phyloP scores from a whole-genome alignment of 2,329 filamentous ascomycete genomes.

The Dactylellina cionopaga region DNA sequence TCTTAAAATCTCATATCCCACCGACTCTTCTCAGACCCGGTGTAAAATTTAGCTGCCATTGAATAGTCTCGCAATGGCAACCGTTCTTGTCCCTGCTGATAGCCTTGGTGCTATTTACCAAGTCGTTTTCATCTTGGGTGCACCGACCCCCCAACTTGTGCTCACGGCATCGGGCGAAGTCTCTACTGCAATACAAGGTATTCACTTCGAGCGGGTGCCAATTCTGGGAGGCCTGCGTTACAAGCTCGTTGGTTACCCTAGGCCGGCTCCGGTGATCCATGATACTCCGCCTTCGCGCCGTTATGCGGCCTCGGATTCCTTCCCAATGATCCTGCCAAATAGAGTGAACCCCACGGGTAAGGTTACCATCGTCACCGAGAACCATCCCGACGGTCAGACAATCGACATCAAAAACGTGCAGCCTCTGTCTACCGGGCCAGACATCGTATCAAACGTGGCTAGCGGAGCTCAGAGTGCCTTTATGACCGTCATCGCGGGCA shows the following conservation, averaged over 20 bases:
- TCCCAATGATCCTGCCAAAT: conserved; percentile 6
- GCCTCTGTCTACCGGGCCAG: not conserved
- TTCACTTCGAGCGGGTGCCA: conserved; percentile 5
- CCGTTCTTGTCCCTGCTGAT: conserved; percentile 16
- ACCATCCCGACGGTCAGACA: conserved; percentile 4
- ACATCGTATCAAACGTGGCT: not conserved
- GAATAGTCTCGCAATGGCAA: conserved; percentile 3
- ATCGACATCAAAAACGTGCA: conserved; percentile 8
- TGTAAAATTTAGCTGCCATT: not conserved
- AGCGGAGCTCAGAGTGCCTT: conserved; percentile 5
- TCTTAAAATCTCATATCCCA: not conserved
- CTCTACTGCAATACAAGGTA: conserved; percentile 9
- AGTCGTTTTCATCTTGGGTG: not conserved
- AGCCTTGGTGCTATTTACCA: conserved; percentile 6
- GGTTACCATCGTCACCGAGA: conserved; percentile 16
- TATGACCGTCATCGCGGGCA: conserved; percentile 6
- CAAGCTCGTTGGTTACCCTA: conserved; percentile 10
- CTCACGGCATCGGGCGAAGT: conserved; percentile 13
- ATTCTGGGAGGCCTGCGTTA: conserved; percentile 7
- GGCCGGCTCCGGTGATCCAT: not conserved
- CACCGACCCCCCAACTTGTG: conserved; percentile 12
- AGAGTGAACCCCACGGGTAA: conserved; percentile 1
- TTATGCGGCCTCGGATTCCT: not conserved
- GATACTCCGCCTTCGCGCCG: conserved; percentile 1
- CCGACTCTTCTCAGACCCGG: not conserved